Evolutionary conservation across 805 yeast species (phyloP).

Genomic region (Myxozyma sirexii): DNA sequence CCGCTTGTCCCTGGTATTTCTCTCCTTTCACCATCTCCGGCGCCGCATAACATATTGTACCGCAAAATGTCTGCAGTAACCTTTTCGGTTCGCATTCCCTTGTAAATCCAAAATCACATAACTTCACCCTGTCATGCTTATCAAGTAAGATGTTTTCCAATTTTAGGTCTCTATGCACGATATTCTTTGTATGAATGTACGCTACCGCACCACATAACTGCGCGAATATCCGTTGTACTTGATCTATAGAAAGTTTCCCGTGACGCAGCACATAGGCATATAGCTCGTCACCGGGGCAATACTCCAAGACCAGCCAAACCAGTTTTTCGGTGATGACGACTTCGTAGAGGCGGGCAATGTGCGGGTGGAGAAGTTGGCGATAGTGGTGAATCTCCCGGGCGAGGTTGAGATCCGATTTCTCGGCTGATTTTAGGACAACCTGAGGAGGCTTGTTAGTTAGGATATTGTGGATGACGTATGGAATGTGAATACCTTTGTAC

Average conservation of each 20-base stretch:
- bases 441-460: slow-evolving; percentile 14
- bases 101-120: slow-evolving; percentile 94
- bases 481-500: slow-evolving; percentile 51
- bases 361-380: slow-evolving; percentile 77
- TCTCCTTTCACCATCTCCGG: slow-evolving; percentile 78
- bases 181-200: slow-evolving; percentile 74
- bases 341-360: slow-evolving; percentile 83
- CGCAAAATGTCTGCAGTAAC: slow-evolving; percentile 81
- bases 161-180: slow-evolving; percentile 78
- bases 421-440: slow-evolving; percentile 80
- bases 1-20: slow-evolving; percentile 53
- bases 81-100: slow-evolving; percentile 65
- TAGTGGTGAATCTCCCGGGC: slow-evolving; percentile 91
- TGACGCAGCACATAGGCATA: slow-evolving; percentile 41
- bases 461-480: too few relatives aligned
- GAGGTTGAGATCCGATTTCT: slow-evolving; percentile 75
- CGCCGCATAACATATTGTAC: slow-evolving; percentile 95
- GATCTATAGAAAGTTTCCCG: slow-evolving; percentile 47
- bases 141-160: slow-evolving; percentile 65
- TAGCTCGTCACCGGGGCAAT: slow-evolving; percentile 70
- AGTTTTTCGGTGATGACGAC: slow-evolving; percentile 75
- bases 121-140: slow-evolving; percentile 68
- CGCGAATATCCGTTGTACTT: slow-evolving; percentile 47
- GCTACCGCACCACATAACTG: slow-evolving; percentile 64
- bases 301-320: slow-evolving; percentile 88